Base-by-base conservation (phyloP, 2,329 filamentous ascomycete species). In the Alternaria arborescens region DNA sequence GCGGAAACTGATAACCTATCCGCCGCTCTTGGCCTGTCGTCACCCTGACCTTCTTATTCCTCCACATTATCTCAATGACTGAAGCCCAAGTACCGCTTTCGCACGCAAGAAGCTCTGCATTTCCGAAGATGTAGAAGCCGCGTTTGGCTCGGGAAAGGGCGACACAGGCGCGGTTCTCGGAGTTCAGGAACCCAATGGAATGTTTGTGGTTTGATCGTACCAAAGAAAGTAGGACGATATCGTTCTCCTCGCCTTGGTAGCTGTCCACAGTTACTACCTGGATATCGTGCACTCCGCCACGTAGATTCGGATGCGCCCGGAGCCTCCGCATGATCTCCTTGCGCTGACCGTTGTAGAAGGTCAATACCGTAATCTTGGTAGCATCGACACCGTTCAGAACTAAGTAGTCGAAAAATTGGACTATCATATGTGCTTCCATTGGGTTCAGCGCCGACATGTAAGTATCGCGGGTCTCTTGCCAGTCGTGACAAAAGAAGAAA, bases 171-270 rank as follows among this genome's bases (percentile, higher is more conserved):
- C 88, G 82, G 63, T 89, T 89, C 36, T 83, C 82, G 12, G 90
- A 87, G 1, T 85, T 82, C 2, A 97, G 82, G 67, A 97, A 97
- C 0, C 94, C 94, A 30, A 93, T 89, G 0, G 82, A 80, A 5
- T 80, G 72, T 1, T 79, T 70, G 1, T 73, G 65, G 36, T 89
- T 90, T 65, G 89, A 93, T 43, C 94, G 86, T 3, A 95, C 93
- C 0, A 97, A 81, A 0, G 93, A 97, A 0, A 97, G 81, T 2
- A 97, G 75, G 10, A 97, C 84, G 8, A 97, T 83, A 24, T 94
- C 91, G 63, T 97, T 97, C 74, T 97, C 93, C 70, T 97, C 93
- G n/a, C 60, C 62, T 24, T 97, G 93, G 71, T 94, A 97, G 0
- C 91, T 92, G 71, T 97, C 94, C 0, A 97, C 91, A 0, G 93